Percentiles rank a stretch among this genome's conserved stretches.
Evolutionary conservation across 148 eudicot genomes (phyloP).

Genomic region (Heliosperma pusillum): DNA sequence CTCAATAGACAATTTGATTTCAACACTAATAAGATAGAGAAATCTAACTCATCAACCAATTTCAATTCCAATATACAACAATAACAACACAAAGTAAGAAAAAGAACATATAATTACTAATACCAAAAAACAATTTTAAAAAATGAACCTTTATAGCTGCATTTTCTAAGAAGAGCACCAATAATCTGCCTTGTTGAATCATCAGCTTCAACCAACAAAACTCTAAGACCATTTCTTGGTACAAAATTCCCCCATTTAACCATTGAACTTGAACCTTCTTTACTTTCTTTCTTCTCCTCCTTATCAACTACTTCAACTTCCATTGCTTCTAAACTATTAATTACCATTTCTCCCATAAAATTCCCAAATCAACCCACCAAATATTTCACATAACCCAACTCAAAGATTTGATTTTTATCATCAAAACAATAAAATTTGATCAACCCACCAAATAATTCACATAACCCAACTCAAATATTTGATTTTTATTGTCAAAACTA

Average conservation of each 20-base stretch:
- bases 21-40: no score
- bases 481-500: background rate
- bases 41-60: slow-evolving; percentile 14
- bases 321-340: slow-evolving; percentile 35
- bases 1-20: background rate
- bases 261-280: slow-evolving; percentile 30
- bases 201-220: slow-evolving; percentile 83
- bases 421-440: background rate
- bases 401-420: background rate
- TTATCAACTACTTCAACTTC: slow-evolving; percentile 26
- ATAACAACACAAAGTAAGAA: no score
- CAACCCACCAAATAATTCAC: background rate
- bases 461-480: background rate
- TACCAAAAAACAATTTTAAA: background rate
- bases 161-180: slow-evolving; percentile 83
- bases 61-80: background rate
- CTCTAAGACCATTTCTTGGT: slow-evolving; percentile 52
- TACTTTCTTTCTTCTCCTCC: slow-evolving; percentile 16
- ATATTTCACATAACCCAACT: background rate
- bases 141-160: slow-evolving; percentile 67
- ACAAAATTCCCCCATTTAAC: slow-evolving; percentile 64
- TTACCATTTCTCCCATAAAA: slow-evolving; percentile 48
- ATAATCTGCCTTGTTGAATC: slow-evolving; percentile 84
- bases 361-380: slow-evolving; percentile 9
- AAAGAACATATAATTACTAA: background rate